Conservation (phyloP, 306 rosid genomes). For the Pyrus betulifolia region DNA sequence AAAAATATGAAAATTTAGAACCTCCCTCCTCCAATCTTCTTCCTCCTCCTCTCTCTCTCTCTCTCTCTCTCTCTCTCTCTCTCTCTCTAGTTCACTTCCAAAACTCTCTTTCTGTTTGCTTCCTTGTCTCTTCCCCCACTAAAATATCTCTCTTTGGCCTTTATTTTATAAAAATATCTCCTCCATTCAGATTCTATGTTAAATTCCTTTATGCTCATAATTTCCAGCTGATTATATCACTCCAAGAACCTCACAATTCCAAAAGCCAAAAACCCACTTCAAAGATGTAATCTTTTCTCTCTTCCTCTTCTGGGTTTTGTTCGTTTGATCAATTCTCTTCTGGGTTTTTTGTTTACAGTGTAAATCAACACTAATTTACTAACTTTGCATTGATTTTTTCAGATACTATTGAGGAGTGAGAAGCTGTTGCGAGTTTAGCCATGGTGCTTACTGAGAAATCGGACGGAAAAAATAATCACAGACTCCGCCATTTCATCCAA, state of each 20-base stretch:
- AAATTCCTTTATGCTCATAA: constrained; percentile 14
- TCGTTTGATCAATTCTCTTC: neutral
- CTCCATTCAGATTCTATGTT: constrained; percentile 8
- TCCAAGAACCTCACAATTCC: neutral
- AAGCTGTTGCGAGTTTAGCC: constrained; percentile 12
- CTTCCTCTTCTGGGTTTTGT: neutral
- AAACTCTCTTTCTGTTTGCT: constrained; percentile 1
- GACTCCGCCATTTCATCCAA: constrained; percentile 26
- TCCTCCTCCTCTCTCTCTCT: too few species aligned
- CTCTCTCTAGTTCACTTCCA: constrained; percentile 8
- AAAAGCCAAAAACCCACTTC: neutral
- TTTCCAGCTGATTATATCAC: neutral
- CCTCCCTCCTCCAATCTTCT: neutral
- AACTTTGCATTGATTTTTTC: neutral
- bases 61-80: neutral
- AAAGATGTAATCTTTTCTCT: neutral
- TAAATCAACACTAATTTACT: neutral
- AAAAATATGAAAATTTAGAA: neutral
- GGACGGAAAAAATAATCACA: constrained; percentile 10
- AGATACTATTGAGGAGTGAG: constrained; percentile 11
- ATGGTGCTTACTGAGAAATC: constrained; percentile 48
- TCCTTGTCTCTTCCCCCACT: constrained; percentile 26
- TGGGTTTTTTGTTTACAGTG: neutral
- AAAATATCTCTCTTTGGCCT: constrained; percentile 20
- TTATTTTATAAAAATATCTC: constrained; percentile 35